Evolutionary conservation across 371 early-diverging fungal species (phyloP).

Genomic region (Lichtheimia ornata): DNA sequence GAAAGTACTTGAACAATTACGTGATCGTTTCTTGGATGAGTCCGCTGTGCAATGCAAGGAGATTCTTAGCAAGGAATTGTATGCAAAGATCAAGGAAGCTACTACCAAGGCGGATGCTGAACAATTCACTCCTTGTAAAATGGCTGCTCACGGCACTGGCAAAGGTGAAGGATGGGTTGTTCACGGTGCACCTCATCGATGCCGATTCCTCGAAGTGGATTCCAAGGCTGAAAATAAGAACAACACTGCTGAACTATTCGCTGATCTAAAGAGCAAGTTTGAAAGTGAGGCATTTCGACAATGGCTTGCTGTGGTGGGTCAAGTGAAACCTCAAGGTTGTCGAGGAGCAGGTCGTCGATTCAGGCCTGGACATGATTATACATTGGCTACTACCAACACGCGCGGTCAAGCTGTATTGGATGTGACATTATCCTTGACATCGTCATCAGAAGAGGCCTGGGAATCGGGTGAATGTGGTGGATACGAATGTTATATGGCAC

Average conservation of each 20-base stretch:
- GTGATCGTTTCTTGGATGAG: slow-evolving; percentile 67
- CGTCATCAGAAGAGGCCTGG: slow-evolving; percentile 45
- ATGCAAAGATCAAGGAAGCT: slow-evolving; percentile 30
- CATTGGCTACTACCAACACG: slow-evolving; percentile 57
- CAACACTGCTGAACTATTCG: slow-evolving; percentile 12
- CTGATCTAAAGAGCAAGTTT: slow-evolving; percentile 33
- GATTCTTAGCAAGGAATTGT: slow-evolving; percentile 54
- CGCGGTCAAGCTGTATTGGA: slow-evolving; percentile 54
- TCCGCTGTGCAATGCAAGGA: slow-evolving; percentile 67
- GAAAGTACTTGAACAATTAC: slow-evolving; percentile 43
- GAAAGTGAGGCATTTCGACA: slow-evolving; percentile 42
- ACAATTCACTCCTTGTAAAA: slow-evolving; percentile 22
- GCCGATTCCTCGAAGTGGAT: slow-evolving; percentile 45
- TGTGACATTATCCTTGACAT: slow-evolving; percentile 54
- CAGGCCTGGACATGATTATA: slow-evolving; percentile 74
- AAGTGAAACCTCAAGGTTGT: slow-evolving; percentile 30
- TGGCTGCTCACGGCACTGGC: slow-evolving; percentile 60
- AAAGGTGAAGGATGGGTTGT: slow-evolving; percentile 53
- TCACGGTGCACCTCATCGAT: slow-evolving; percentile 62
- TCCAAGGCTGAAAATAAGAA: slow-evolving; percentile 12
- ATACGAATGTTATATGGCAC: slow-evolving; percentile 76
- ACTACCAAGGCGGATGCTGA: slow-evolving; percentile 39
- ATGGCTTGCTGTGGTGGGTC: slow-evolving; percentile 50
- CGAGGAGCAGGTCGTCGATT: slow-evolving; percentile 62
- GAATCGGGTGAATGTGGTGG: slow-evolving; percentile 70